phyloP scores from a whole-genome alignment of 1,284 basidiomycete species.

The Puccinia horiana region DNA sequence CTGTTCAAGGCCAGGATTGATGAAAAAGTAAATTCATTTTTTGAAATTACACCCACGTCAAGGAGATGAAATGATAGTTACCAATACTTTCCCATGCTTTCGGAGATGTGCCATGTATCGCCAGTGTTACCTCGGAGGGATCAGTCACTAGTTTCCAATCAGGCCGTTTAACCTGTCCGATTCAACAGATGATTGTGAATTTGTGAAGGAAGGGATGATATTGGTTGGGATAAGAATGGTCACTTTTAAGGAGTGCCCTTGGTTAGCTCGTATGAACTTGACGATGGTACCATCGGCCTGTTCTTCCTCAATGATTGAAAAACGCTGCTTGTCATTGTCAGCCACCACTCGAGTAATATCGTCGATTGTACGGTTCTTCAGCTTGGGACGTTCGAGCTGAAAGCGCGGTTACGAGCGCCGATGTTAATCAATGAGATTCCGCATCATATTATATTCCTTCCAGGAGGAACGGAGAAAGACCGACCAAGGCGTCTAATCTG shows the following conservation, averaged over 20 bases:
- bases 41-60: background rate
- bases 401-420: background rate
- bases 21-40: background rate
- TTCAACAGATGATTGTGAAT: background rate
- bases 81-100: slow-evolving; percentile 73
- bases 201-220: too few species aligned
- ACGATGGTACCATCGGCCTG: slow-evolving; percentile 57
- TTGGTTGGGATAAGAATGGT: slow-evolving; percentile 47
- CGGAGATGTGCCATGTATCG: slow-evolving; percentile 74
- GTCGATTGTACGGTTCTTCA: slow-evolving; percentile 65
- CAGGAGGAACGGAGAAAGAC: slow-evolving; percentile 39
- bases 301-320: slow-evolving; percentile 54
- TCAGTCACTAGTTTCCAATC: slow-evolving; percentile 69
- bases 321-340: slow-evolving; percentile 75
- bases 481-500: slow-evolving; percentile 70
- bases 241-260: slow-evolving; percentile 85
- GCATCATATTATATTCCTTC: background rate
- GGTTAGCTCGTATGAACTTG: slow-evolving; percentile 89
- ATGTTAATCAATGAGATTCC: slow-evolving; percentile 20
- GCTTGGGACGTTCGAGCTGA: slow-evolving; percentile 66
- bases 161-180: slow-evolving; percentile 66
- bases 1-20: slow-evolving; percentile 58
- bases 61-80: slow-evolving; percentile 55
- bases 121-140: slow-evolving; percentile 69
- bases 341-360: slow-evolving; percentile 72